Conservation (phyloP, 225 moss, liverwort and hornwort genomes). For the Polytrichum commune region DNA sequence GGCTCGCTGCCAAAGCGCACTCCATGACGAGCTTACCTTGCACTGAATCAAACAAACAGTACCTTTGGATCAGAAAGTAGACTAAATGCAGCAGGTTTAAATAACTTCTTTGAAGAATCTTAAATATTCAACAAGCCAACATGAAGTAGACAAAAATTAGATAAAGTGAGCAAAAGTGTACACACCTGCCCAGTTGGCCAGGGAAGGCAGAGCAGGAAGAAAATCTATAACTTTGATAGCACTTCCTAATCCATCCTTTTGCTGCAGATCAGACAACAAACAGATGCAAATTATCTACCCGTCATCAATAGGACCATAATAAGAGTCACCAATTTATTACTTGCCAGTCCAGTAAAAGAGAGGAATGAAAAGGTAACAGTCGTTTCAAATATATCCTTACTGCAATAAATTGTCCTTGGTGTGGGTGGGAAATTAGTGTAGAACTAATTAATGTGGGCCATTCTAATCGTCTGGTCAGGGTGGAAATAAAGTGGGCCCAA, state of each 20-base stretch:
- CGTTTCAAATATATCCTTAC: too few relatives aligned
- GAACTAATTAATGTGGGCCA: too few relatives aligned
- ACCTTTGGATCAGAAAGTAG: neutral
- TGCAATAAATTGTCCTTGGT: too few relatives aligned
- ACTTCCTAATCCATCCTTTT: slow-evolving; percentile 52
- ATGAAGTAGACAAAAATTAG: neutral
- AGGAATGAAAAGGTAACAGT: too few relatives aligned
- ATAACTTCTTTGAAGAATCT: slow-evolving; percentile 6
- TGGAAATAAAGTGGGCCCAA: too few relatives aligned
- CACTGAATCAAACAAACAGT: slow-evolving; percentile 22
- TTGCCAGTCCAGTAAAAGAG: too few relatives aligned
- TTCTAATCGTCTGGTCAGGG: too few relatives aligned
- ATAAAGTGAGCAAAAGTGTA: slow-evolving; percentile 3
- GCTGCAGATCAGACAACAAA: slow-evolving; percentile 20
- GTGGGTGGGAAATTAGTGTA: too few relatives aligned
- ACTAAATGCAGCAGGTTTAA: slow-evolving; percentile 6
- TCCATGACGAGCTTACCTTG: slow-evolving; percentile 68
- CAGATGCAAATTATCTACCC: too few relatives aligned
- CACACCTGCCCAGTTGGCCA: slow-evolving; percentile 75
- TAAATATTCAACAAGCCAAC: slow-evolving; percentile 1
- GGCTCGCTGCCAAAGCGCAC: slow-evolving; percentile 60
- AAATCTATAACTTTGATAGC: slow-evolving; percentile 52
- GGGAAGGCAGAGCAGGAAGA: slow-evolving; percentile 55
- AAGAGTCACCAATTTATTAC: too few relatives aligned
- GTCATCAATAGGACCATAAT: too few relatives aligned